Base-by-base conservation (phyloP, 2,329 filamentous ascomycete species). In the Paraconiothyrium brasiliense region DNA sequence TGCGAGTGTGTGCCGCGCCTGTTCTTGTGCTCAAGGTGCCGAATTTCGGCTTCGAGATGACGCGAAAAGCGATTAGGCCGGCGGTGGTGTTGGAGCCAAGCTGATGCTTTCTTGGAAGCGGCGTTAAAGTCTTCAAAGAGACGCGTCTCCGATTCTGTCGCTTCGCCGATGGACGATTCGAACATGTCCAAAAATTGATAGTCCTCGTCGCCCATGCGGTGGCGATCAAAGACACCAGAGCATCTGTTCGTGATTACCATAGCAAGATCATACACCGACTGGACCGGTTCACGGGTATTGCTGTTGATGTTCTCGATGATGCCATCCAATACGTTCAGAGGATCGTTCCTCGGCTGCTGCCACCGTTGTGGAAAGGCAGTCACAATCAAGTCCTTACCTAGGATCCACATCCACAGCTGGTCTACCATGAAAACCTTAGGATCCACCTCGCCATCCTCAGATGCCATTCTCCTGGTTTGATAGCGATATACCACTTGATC, bases 171-270 rank as follows among this genome's bases (percentile, higher is more conserved):
- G 1, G 84, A 87, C 14, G 83, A 83, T 65, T 90, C 87, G 62
- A 91, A 90, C 85, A 90, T 90, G 63, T 90, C 88, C 1, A 90
- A 71, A 56, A 90, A 90, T 62, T 89, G 86, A 54, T 86, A 88
- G 34, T 87, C 82, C 59, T 88, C 86, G 64, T 88, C 84, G 24
- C 84, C 84, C 52, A 86, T 78, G 3, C 83, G 82, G 62, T 87
- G 85, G 7, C 86, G 82, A 67, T 89, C 87, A 66, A 89, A 90
- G 37, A 86, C 82, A 4, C 86, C 87, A 8, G 83, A 85, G 73
- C 88, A 87, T 46, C 87, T 81, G 61, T 83, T 82, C 2, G 86
- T 86, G 62, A 90, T 89, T 9, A 88, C 80, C 69, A 86, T 84
- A 0, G 87, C 87, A 14, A 90, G 79, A 59, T 90, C 88, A 65